Evolutionary conservation across 164 flowering plant genomes (phyloP).

Genomic region (Annona squamosa): DNA sequence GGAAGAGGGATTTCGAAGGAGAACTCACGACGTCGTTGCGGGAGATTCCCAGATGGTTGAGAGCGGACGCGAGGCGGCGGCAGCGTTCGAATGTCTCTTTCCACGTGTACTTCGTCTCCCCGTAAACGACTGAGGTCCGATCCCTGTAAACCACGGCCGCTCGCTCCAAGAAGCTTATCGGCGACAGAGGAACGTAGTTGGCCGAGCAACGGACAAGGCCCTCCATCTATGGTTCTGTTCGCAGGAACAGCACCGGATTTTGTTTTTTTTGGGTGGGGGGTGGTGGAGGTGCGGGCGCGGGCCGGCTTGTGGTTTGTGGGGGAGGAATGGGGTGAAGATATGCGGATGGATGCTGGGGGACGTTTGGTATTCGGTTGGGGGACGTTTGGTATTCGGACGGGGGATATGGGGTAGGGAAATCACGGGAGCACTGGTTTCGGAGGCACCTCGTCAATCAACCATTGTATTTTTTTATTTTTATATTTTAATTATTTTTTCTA

Average conservation of each 20-base stretch:
- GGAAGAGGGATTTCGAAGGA: neutral
- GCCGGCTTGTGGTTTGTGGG: no score
- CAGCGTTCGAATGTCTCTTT: conserved; percentile 30
- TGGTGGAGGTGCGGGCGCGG: no score
- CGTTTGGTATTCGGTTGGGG: no score
- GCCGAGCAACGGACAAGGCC: conserved; percentile 12
- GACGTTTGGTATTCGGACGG: no score
- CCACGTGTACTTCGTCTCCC: conserved; percentile 25
- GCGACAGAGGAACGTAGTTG: conserved; percentile 35
- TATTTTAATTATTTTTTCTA: no score
- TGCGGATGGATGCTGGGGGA: no score
- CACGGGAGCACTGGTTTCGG: no score
- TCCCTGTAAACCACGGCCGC: conserved; percentile 24
- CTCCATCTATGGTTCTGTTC: conserved; percentile 5
- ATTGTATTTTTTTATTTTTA: no score
- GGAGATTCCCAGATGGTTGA: conserved; percentile 19
- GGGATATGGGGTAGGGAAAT: no score
- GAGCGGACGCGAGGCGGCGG: conserved; percentile 28
- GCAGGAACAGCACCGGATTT: neutral
- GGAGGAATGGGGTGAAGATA: neutral
- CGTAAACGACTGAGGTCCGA: conserved; percentile 23
- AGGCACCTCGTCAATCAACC: no score
- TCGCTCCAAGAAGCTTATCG: conserved; percentile 30
- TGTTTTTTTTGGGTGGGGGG: neutral
- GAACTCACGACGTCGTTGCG: conserved; percentile 18